These are phyloP conservation scores for Leishmania turanica DNA, from an alignment of 208 protist species.

Conservation along the genomic window DNA sequence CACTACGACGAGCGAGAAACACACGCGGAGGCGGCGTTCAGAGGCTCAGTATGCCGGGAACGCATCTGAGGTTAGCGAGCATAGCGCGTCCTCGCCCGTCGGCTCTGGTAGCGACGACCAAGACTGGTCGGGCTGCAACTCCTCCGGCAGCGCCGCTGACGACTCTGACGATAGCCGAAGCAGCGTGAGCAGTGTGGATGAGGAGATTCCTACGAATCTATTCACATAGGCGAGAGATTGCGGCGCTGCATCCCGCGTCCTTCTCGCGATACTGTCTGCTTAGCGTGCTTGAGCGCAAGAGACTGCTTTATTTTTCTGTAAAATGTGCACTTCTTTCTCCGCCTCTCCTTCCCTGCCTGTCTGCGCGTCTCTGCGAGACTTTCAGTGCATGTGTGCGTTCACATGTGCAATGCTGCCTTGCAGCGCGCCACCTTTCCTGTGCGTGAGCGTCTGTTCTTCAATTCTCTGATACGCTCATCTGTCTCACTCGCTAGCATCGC, in stretches of 20 bases:
- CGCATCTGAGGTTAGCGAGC: constrained; percentile 37
- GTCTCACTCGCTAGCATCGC: background rate
- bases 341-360: background rate
- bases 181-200: constrained; percentile 32
- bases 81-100: constrained; percentile 14
- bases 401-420: constrained; percentile 1
- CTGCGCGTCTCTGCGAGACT: background rate
- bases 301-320: background rate
- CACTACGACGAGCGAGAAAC: background rate
- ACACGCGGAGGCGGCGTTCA: background rate
- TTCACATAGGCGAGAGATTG: constrained; percentile 10
- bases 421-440: background rate
- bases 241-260: background rate
- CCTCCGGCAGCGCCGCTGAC: constrained; percentile 12
- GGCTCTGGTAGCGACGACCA: constrained; percentile 34
- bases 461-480: background rate
- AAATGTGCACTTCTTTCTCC: background rate
- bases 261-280: background rate
- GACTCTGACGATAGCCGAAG: constrained; percentile 23
- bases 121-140: constrained; percentile 26
- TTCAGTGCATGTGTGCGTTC: background rate
- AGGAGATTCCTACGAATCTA: constrained; percentile 30
- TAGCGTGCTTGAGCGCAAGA: background rate
- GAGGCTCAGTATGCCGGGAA: background rate
- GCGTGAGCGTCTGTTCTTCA: background rate